phyloP scores from a whole-genome alignment of 2,329 filamentous ascomycete genomes.

The Aureobasidium vineae region DNA sequence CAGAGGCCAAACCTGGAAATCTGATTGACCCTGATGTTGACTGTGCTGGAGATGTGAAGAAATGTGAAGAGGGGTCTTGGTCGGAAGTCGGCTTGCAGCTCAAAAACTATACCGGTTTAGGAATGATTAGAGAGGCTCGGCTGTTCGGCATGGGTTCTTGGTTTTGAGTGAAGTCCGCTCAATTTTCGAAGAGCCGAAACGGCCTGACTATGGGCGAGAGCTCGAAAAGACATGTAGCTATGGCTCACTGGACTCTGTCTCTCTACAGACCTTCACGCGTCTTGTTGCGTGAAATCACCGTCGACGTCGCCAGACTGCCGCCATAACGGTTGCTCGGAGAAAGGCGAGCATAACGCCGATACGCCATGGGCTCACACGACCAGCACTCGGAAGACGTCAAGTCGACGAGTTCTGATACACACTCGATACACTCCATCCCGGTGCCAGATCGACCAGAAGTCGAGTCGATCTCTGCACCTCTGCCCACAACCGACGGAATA shows the following conservation, averaged over 20 bases:
- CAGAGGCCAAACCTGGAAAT: too few species aligned
- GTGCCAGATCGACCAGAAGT: conserved; percentile 7
- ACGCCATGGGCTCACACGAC: conserved; percentile 11
- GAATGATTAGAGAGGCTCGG: background rate
- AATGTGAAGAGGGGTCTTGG: background rate
- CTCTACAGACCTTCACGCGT: background rate
- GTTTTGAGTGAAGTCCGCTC: conserved; percentile 4
- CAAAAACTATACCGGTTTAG: background rate
- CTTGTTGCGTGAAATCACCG: background rate
- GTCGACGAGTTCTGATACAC: background rate
- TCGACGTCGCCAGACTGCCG: background rate
- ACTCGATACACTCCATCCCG: background rate
- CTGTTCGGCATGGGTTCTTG: conserved; percentile 7
- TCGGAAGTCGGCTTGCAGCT: conserved; percentile 2
- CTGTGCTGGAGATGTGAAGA: background rate
- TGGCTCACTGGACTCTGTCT: background rate
- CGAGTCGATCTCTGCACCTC: conserved; percentile 3
- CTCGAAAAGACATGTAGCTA: background rate
- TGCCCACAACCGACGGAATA: conserved; percentile 13
- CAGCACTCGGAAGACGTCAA: conserved; percentile 4
- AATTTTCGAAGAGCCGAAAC: background rate
- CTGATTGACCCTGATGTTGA: background rate
- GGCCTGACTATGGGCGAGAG: conserved; percentile 8
- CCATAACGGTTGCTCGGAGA: background rate
- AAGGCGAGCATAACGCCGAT: conserved; percentile 9